phyloP scores from a whole-genome alignment of 2,329 filamentous ascomycete genomes.

The Passalora sequoiae region DNA sequence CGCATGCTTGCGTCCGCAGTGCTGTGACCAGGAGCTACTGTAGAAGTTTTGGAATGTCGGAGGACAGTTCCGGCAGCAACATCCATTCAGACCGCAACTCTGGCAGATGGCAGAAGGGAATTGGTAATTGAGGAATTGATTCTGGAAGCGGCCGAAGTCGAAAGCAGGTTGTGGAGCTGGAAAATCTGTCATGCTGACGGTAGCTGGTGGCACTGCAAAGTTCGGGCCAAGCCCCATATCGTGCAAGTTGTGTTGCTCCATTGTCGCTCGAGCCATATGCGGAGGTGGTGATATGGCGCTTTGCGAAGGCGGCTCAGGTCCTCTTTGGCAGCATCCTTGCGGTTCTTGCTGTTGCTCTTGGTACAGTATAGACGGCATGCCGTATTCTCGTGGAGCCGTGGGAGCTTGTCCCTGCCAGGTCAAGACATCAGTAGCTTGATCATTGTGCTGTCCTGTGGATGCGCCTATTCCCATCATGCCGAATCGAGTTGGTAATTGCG shows the following conservation, averaged over 20 bases:
- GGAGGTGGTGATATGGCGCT: constrained; percentile 10
- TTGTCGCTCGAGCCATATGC: constrained; percentile 3
- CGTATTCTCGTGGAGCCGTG: constrained; percentile 22
- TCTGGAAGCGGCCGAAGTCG: constrained; percentile 25
- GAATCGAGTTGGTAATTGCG: constrained; percentile 25
- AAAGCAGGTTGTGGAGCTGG: constrained; percentile 17
- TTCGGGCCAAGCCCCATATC: constrained; percentile 5
- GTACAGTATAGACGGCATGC: constrained; percentile 12
- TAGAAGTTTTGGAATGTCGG: constrained; percentile 30
- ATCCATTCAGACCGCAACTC: constrained; percentile 32
- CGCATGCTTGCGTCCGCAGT: constrained; percentile 32
- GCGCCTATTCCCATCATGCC: constrained; percentile 31
- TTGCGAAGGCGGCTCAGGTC: constrained; percentile 14
- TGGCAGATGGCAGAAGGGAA: constrained; percentile 33
- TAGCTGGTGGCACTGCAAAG: constrained; percentile 4
- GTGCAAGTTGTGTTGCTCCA: constrained; percentile 9
- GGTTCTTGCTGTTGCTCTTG: constrained; percentile 12
- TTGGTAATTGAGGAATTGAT: constrained; percentile 29
- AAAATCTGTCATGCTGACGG: constrained; percentile 7
- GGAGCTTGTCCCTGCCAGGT: constrained; percentile 26
- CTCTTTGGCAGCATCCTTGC: constrained; percentile 26
- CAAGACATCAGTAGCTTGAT: constrained; percentile 21
- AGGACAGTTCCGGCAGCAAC: constrained; percentile 32
- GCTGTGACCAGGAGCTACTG: constrained; percentile 32
- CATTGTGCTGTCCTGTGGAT: constrained; percentile 21